Evolutionary conservation across 768 basidiomycete genomes (phyloP), one percentile per base, ranked within the genome.

Genomic region (Crucibulum laeve): DNA sequence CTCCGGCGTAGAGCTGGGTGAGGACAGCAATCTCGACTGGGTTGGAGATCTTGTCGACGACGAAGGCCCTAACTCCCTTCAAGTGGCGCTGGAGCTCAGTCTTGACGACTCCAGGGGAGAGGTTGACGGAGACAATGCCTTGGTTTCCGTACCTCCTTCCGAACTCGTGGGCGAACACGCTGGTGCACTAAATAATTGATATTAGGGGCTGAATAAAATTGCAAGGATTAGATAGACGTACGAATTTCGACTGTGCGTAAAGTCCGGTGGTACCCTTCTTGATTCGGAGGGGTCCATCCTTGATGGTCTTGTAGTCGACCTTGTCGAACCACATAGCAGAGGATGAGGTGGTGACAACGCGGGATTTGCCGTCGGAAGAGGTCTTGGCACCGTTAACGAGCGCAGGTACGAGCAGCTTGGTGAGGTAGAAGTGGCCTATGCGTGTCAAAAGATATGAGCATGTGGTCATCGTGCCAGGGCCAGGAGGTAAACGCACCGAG

Each of bases 361-460:
- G 76, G 3, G 67, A 58, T 35, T 70, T 70, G 37, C 65, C 61
- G 23, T 71, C 70, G 0, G 68, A 54, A 4, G 68, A 56, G 5
- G 58, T 51, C 25, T 58, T 61, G 14, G 71, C 67, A 2, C 67
- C 70, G 3, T 63, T 60, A 17, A 69, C 53, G 21, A 79, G 63
- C 3, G 63, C 62, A 4, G 79, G 77, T 19, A 80, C 61, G 33
- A 83, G 69, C 13, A 74, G 63, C 35, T 65, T 62, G 2, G 77
- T 79, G 49, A 80, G 65, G 49, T 70, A 65, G 48, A 62, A 70
- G 55, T 71, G 77, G 5, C 76, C 76, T 76, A 40, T n/a, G n/a
- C n/a, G n/a, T n/a, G n/a, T n/a, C 4, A 18, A 32, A 18, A 22
- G 28, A 17, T 11, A 8, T 14, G 4, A 32, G 30, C 15, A 32